Evolutionary conservation across 345 rosid species (phyloP).

Genomic region (Rhodamnia argentea): DNA sequence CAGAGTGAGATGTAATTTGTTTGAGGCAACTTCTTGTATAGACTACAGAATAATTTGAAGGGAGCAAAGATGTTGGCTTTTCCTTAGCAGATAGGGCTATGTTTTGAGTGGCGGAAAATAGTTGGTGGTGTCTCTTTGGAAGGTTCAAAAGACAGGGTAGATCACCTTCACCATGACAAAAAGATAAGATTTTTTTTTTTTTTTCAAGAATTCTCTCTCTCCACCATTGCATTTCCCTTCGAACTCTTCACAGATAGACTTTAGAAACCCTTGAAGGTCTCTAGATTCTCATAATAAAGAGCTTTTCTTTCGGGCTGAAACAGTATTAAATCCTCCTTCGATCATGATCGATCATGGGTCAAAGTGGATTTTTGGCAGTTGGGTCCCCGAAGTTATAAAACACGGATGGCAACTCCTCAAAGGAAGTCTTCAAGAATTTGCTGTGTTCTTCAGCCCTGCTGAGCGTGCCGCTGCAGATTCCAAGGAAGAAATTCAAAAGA

Average conservation of each 20-base stretch:
- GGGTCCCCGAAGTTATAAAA: not conserved
- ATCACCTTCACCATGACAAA: not conserved
- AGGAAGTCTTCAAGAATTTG: not conserved
- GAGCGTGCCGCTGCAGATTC: not conserved
- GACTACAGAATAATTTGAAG: not conserved
- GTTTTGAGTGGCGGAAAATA: conserved; percentile 52
- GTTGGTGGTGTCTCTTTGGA: conserved; percentile 18
- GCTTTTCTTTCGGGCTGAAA: not conserved
- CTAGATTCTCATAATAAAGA: not conserved
- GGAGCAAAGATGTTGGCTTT: conserved; percentile 31
- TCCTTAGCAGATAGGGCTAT: conserved; percentile 73
- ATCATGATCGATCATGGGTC: not conserved
- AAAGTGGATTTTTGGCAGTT: not conserved
- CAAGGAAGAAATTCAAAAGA: not conserved
- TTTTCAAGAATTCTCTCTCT: not conserved
- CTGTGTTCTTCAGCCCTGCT: not conserved
- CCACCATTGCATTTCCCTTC: not conserved
- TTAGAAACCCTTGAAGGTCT: not conserved
- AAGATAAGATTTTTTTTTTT: not conserved
- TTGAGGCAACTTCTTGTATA: not conserved
- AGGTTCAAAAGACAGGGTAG: conserved; percentile 16
- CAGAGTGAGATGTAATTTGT: not conserved
- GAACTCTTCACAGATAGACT: not conserved
- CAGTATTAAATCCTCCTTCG: not conserved
- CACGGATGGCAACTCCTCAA: not conserved